These are phyloP conservation scores for Hordeum vulgare DNA, from an alignment of 176 grass and related monocot species.

Conservation along the genomic window DNA sequence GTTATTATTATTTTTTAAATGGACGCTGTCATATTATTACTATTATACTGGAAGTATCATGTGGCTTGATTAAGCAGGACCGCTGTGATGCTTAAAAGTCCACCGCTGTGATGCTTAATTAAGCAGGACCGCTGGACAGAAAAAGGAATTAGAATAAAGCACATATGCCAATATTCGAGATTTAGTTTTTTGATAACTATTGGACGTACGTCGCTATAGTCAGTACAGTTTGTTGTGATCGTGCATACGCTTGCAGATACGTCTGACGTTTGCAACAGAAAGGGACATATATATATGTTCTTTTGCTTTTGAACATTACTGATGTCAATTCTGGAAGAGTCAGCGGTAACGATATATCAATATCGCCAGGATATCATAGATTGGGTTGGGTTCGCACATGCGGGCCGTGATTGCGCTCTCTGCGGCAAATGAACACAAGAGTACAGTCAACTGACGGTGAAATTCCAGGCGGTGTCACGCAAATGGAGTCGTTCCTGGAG, in stretches of 20 bases:
- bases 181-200: neutral
- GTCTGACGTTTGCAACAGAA: neutral
- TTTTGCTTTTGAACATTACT: neutral
- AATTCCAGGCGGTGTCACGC: slow-evolving; percentile 44
- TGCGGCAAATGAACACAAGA: neutral
- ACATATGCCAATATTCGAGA: neutral
- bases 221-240: neutral
- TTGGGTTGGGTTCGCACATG: neutral
- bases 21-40: too few species aligned
- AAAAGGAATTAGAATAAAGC: neutral
- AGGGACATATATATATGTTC: neutral
- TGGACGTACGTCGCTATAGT: neutral
- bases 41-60: neutral
- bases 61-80: neutral
- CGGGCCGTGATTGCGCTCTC: neutral
- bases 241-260: neutral
- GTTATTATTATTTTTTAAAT: too few species aligned
- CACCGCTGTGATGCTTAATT: neutral
- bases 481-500: slow-evolving; percentile 48
- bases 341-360: neutral
- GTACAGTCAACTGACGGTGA: neutral
- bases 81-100: neutral
- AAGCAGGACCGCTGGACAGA: neutral
- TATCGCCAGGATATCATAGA: neutral
- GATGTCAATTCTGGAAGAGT: neutral